Evolutionary conservation across 176 grass and related monocot genomes (phyloP).

Genomic region (Musa beccarii): DNA sequence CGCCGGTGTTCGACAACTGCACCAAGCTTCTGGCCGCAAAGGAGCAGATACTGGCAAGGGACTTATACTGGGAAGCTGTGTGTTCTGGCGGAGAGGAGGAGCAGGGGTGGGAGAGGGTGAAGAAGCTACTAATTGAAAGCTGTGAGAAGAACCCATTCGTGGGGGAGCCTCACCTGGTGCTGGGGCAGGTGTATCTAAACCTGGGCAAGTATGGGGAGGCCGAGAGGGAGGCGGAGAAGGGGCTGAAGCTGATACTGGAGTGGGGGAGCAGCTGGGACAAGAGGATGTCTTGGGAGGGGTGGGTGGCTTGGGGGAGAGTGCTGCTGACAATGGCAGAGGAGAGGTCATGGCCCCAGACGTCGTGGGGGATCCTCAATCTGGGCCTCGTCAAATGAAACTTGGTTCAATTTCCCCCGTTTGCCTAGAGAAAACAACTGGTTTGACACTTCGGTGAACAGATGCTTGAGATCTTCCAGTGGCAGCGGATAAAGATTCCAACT

Average conservation of each 20-base stretch:
- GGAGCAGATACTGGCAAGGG: slow-evolving; percentile 45
- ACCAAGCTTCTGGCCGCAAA: slow-evolving; percentile 37
- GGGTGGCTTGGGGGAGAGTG: slow-evolving; percentile 69
- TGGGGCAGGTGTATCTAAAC: slow-evolving; percentile 59
- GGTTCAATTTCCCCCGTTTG: neutral
- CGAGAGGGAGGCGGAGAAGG: slow-evolving; percentile 22
- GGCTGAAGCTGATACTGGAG: slow-evolving; percentile 51
- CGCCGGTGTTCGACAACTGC: slow-evolving; percentile 59
- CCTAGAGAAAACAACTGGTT: too few species aligned
- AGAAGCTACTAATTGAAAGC: slow-evolving; percentile 45
- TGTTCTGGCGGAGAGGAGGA: neutral
- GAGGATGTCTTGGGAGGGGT: slow-evolving; percentile 70
- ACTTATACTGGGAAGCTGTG: slow-evolving; percentile 70
- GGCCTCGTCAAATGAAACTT: slow-evolving; percentile 47
- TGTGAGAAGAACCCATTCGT: slow-evolving; percentile 52
- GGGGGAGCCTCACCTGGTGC: slow-evolving; percentile 52
- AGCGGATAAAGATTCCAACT: too few species aligned
- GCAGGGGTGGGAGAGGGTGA: slow-evolving; percentile 3
- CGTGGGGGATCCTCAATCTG: slow-evolving; percentile 66
- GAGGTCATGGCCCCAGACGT: slow-evolving; percentile 33
- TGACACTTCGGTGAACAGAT: too few species aligned
- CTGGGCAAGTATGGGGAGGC: slow-evolving; percentile 41
- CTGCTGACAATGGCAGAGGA: slow-evolving; percentile 35
- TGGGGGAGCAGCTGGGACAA: slow-evolving; percentile 93
- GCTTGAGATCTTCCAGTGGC: too few species aligned